Percentiles rank a stretch among this genome's conserved stretches.
Evolutionary conservation across 2,329 filamentous ascomycete genomes (phyloP).

Genomic region (Sclerotinia trifoliorum): DNA sequence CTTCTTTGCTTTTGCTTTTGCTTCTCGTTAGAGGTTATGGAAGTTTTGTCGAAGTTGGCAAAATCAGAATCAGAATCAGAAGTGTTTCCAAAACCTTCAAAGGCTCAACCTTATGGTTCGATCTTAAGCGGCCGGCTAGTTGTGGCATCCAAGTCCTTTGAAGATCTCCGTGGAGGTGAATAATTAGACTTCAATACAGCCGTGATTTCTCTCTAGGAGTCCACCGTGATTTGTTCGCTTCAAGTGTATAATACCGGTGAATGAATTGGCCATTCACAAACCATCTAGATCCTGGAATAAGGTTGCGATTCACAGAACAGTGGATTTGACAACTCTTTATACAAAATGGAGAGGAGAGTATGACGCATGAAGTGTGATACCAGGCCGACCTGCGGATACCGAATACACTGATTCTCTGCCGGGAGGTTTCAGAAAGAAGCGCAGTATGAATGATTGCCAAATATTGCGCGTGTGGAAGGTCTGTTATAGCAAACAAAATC

Average conservation of each 20-base stretch:
- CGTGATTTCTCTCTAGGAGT: neutral
- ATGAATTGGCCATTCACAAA: neutral
- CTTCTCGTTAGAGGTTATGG: neutral
- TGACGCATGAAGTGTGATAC: neutral
- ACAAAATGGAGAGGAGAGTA: neutral
- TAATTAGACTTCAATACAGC: neutral
- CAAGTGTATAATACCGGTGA: neutral
- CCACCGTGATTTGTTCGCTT: neutral
- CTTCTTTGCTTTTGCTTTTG: neutral
- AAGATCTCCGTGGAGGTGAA: neutral
- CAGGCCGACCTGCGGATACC: slow-evolving; percentile 3
- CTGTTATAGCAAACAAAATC: slow-evolving; percentile 5
- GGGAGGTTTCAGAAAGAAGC: neutral
- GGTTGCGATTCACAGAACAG: neutral
- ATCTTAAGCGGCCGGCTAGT: no score
- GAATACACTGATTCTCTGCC: neutral
- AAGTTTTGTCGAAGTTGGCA: neutral
- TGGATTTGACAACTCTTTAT: neutral
- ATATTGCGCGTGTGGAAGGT: neutral
- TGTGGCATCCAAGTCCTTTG: neutral
- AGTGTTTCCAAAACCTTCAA: neutral
- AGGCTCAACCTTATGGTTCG: neutral
- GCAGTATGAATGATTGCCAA: neutral
- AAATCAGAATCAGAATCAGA: neutral
- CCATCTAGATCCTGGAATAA: neutral